These are phyloP conservation scores for Colletotrichum tropicale DNA, from an alignment of 2,329 filamentous ascomycete species.

Conservation along the genomic window DNA sequence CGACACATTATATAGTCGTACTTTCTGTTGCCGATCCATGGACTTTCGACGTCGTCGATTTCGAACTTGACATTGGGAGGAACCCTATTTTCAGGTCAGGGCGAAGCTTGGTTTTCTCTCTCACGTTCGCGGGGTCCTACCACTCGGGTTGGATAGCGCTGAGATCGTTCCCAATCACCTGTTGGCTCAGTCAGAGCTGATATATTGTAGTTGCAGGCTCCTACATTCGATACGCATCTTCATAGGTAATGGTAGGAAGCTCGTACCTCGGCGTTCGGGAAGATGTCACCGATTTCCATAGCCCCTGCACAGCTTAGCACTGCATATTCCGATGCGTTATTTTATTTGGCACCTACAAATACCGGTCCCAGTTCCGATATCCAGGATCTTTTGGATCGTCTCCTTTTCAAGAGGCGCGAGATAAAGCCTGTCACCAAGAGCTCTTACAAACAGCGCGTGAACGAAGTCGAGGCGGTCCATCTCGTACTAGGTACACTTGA, in stretches of 20 bases:
- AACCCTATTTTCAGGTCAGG: constrained; percentile 17
- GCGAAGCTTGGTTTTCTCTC: background rate
- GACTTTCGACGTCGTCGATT: constrained; percentile 37
- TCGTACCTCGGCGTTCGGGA: background rate
- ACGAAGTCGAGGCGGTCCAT: background rate
- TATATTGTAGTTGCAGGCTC: background rate
- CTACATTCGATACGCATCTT: too few species aligned
- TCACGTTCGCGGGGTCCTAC: background rate
- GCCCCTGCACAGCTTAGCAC: constrained; percentile 23
- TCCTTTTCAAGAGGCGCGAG: background rate
- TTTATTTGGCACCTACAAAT: background rate
- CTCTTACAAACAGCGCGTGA: background rate
- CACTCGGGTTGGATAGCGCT: constrained; percentile 34
- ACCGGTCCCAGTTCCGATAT: constrained; percentile 63
- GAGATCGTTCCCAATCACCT: constrained; percentile 32
- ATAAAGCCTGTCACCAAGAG: background rate
- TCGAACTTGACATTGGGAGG: constrained; percentile 39
- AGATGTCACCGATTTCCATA: constrained; percentile 41
- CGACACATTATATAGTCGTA: constrained; percentile 43
- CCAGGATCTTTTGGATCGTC: constrained; percentile 46
- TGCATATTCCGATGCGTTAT: background rate
- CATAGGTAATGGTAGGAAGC: background rate
- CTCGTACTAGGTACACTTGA: background rate
- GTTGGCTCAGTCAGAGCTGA: constrained; percentile 33
- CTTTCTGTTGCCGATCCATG: constrained; percentile 25